Evolutionary conservation across 305 asterid genomes (phyloP), one percentile per base, ranked within the genome.

Genomic region (Plantago coronopus): DNA sequence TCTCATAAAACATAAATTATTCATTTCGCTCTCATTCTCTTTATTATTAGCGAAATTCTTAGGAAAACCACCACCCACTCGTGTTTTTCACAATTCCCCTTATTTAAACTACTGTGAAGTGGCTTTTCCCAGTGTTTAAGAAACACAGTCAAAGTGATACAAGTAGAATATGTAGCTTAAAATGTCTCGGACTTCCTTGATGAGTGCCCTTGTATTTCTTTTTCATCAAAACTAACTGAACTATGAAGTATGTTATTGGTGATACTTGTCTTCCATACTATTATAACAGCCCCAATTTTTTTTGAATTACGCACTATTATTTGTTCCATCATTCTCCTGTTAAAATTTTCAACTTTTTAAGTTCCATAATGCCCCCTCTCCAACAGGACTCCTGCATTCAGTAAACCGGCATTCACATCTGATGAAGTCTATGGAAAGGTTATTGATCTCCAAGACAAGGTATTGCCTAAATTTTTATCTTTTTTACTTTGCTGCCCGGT

Each of bases 371-470:
- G 53, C 50, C 1, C 15, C 68, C 4, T 59, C 64, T 70, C 66
- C 53, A 60, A 72, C 91, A 93, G 99, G 90, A 79, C 72, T 61
- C 75, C 96, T 59, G 82, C 72, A 68, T 65, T 72, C 40, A 75
- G 73, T 76, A 79, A 79, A 49, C 95, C 97, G 13, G 86, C 79
- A 18, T 81, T 89, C 80, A 85, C 94, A 49, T 89, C 99, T 20
- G 93, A 87, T 62, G 97, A 89, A 80, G 87, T 93, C 48, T 76
- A 83, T 46, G 77, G 48, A 7, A 87, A 85, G 79, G 72, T 85
- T 67, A 74, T 85, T 44, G 81, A 83, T 76, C 88, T 93, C 77
- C 99, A 93, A 74, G 89, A 83, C 63, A 87, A 82, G 97, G 99
- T 89, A 76, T 46, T 54, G n/a, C 61, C 21, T 54, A 16, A 57